phyloP scores from a whole-genome alignment of 2,329 filamentous ascomycete genomes.

The Piedraia hortae region DNA sequence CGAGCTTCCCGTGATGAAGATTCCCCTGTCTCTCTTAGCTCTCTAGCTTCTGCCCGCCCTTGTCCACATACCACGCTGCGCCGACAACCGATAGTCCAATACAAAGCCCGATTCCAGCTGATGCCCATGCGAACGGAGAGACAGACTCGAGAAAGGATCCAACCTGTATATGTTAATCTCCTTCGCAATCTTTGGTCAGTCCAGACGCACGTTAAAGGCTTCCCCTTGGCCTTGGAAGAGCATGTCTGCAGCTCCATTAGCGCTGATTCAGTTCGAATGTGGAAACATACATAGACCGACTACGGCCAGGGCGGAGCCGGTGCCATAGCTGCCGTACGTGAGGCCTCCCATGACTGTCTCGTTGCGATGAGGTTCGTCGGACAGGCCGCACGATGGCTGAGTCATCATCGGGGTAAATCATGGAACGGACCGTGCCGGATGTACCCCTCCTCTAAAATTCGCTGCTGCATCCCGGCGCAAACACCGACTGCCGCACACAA shows the following conservation, averaged over 20 bases:
- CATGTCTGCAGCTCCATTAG: slow-evolving; percentile 47
- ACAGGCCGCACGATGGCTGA: too few species aligned
- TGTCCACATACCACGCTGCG: slow-evolving; percentile 51
- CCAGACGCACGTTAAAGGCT: slow-evolving; percentile 70
- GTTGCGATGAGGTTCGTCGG: too few species aligned
- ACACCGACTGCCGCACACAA: too few species aligned
- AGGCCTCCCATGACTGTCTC: slow-evolving; percentile 12
- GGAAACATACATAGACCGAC: slow-evolving; percentile 14
- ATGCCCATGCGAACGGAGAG: slow-evolving; percentile 84
- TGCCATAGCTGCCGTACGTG: slow-evolving; percentile 13
- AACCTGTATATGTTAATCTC: slow-evolving; percentile 33
- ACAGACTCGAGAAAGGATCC: slow-evolving; percentile 83
- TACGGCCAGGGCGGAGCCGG: slow-evolving; percentile 11
- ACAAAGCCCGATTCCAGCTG: slow-evolving; percentile 70
- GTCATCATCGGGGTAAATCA: too few species aligned
- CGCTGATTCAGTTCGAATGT: too few species aligned
- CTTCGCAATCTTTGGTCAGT: not conserved
- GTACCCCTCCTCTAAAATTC: too few species aligned
- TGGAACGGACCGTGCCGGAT: too few species aligned
- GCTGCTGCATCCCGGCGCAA: too few species aligned
- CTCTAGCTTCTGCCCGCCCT: slow-evolving; percentile 1
- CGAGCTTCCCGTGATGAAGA: slow-evolving; percentile 92
- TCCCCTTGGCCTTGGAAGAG: slow-evolving; percentile 93
- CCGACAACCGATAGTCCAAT: slow-evolving; percentile 91
- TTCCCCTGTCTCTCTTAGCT: slow-evolving; percentile 40